These are phyloP conservation scores for Ustilago curta DNA, from an alignment of 1,284 basidiomycete species.

Conservation along the genomic window DNA sequence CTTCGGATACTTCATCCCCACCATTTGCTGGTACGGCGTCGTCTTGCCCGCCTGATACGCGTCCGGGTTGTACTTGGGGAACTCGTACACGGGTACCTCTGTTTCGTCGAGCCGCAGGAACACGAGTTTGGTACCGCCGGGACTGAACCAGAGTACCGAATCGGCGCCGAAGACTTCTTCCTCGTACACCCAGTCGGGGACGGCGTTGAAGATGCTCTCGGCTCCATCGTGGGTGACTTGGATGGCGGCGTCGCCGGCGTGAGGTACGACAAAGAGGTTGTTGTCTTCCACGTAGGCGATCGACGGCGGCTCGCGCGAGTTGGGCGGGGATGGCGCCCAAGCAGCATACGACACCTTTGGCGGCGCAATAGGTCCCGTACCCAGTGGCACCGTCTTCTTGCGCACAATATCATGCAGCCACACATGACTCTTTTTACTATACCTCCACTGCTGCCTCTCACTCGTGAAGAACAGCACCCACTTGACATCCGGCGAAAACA, in stretches of 20 bases:
- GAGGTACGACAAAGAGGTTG: slow-evolving; percentile 53
- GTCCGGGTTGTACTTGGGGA: slow-evolving; percentile 84
- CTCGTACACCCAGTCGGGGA: slow-evolving; percentile 81
- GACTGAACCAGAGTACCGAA: slow-evolving; percentile 90
- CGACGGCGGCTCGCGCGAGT: slow-evolving; percentile 17
- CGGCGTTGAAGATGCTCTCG: slow-evolving; percentile 87
- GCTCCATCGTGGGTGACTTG: slow-evolving; percentile 86
- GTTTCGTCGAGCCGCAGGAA: slow-evolving; percentile 91
- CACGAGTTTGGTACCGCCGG: slow-evolving; percentile 81
- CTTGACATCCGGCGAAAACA: slow-evolving; percentile 53
- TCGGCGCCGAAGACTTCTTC: slow-evolving; percentile 77
- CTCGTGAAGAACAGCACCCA: slow-evolving; percentile 58
- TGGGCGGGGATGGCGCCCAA: slow-evolving; percentile 28
- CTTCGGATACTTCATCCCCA: slow-evolving; percentile 71
- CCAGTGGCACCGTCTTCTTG: slow-evolving; percentile 76
- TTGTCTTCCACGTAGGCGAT: slow-evolving; percentile 58
- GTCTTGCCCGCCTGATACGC: slow-evolving; percentile 44
- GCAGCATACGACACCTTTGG: slow-evolving; percentile 42
- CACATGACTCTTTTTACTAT: slow-evolving; percentile 87
- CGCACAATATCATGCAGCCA: slow-evolving; percentile 80
- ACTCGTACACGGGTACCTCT: slow-evolving; percentile 83
- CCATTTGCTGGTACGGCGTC: slow-evolving; percentile 52
- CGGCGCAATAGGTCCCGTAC: slow-evolving; percentile 16
- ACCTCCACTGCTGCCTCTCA: slow-evolving; percentile 83
- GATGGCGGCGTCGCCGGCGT: slow-evolving; percentile 72